phyloP scores from a whole-genome alignment of 2,329 filamentous ascomycete species.

The Cadophora luteo-olivacea region DNA sequence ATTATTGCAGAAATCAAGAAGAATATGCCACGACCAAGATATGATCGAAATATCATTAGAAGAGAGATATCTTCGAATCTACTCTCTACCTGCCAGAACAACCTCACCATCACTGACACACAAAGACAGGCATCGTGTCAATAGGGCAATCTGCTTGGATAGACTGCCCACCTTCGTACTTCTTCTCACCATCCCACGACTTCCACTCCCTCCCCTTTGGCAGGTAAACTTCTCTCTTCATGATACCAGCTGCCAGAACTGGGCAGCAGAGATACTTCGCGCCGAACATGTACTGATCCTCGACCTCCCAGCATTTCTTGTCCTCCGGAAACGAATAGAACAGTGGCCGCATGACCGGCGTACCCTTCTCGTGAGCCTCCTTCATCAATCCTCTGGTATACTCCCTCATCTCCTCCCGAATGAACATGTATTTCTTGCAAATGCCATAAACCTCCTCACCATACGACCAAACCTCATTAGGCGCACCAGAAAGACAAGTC shows the following conservation, averaged over 20 bases:
- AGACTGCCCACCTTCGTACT: slow-evolving; percentile 48
- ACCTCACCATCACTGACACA: slow-evolving; percentile 7
- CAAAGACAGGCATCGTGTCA: slow-evolving; percentile 56
- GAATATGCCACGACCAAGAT: too few species aligned
- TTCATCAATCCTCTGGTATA: slow-evolving; percentile 66
- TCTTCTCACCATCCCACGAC: slow-evolving; percentile 45
- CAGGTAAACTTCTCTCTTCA: slow-evolving; percentile 57
- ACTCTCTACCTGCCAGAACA: background rate
- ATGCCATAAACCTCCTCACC: slow-evolving; percentile 65
- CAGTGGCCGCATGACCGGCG: slow-evolving; percentile 65
- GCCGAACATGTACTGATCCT: slow-evolving; percentile 70
- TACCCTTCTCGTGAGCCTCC: slow-evolving; percentile 64
- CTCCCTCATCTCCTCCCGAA: slow-evolving; percentile 63
- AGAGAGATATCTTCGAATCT: too few species aligned
- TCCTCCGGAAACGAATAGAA: slow-evolving; percentile 71
- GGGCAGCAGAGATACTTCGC: slow-evolving; percentile 63
- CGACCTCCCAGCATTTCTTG: slow-evolving; percentile 58
- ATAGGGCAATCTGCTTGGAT: slow-evolving; percentile 53
- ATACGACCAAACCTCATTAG: slow-evolving; percentile 72
- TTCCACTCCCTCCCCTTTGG: slow-evolving; percentile 56
- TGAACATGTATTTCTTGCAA: slow-evolving; percentile 62
- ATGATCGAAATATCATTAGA: too few species aligned
- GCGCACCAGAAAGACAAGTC: slow-evolving; percentile 50
- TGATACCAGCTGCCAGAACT: slow-evolving; percentile 56
- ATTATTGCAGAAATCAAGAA: too few species aligned